Evolutionary conservation across 805 yeast genomes (phyloP), one percentile per base, ranked within the genome.

Genomic region (Myxozyma udenii): DNA sequence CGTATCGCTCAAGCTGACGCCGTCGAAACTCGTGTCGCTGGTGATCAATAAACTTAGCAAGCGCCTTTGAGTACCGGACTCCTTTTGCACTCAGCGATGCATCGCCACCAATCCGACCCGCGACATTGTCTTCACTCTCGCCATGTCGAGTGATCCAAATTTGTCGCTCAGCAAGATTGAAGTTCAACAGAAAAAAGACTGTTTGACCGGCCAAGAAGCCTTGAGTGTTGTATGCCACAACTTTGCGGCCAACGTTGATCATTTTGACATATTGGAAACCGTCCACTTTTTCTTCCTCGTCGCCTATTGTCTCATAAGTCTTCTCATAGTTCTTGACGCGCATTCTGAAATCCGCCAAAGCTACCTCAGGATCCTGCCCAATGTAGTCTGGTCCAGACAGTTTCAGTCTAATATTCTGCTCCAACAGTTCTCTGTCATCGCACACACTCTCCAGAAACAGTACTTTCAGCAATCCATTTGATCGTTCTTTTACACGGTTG

Each of bases 131-230:
- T 30, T 78, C 77, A 58, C 90, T 81, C 70, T 91, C 98, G 45
- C 98, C 98, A 64, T 90, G 96, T 55, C 98, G 79, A 1, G 97
- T 84, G 56, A 91, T 85, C 89, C 96, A 91, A 46, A 91, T 89
- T 66, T 90, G 95, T 55, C 97, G 77, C 66, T 87, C 93, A 51
- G 84, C 78, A 39, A 91, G 74, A 66, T 93, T 91, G 78, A 91
- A 91, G 63, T 88, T 88, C 57, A 91, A 74, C 58, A 91, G 72
- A 72, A 88, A 93, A 66, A 88, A 91, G 33, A 90, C 87, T 1
- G 96, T 86, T 65, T 93, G 98, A 2, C 96, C 89, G 0, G 96
- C 91, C 47, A 91, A 72, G 64, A 88, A 93, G 3, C 86, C 86
- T 63, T 87, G 87, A 51, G 91, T 86, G 64, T 90, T 88, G 67